A percentile compares a stretch with the other conserved stretches of the same genome.
Evolutionary conservation across 192 early-diverging fungal genomes (phyloP).

Genomic region (Radiomyces spectabilis): DNA sequence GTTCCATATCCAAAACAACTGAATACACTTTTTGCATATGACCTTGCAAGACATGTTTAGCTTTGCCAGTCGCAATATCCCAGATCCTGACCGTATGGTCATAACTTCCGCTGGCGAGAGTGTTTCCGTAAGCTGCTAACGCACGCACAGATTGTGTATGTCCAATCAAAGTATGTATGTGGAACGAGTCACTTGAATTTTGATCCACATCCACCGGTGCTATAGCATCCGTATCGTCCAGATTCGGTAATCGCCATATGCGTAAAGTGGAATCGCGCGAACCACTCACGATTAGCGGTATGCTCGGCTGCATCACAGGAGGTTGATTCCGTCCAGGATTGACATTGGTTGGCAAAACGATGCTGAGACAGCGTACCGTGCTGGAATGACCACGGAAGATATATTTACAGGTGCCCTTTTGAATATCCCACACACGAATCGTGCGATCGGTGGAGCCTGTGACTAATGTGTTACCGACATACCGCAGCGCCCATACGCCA

Average conservation of each 20-base stretch:
- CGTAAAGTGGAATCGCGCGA: conserved; percentile 89
- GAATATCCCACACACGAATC: conserved; percentile 95
- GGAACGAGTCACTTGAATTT: too few species aligned
- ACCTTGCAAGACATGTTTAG: conserved; percentile 65
- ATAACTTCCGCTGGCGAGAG: conserved; percentile 87
- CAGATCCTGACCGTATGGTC: conserved; percentile 89
- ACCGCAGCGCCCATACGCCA: conserved; percentile 96
- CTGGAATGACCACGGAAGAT: conserved; percentile 91
- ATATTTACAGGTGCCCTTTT: conserved; percentile 83
- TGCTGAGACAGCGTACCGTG: conserved; percentile 90
- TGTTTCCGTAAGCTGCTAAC: conserved; percentile 80
- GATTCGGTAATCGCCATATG: conserved; percentile 82
- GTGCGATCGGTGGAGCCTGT: conserved; percentile 95
- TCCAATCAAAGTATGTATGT: conserved; percentile 76
- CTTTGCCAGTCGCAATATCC: conserved; percentile 70
- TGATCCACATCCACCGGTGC: too few species aligned
- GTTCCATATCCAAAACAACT: conserved; percentile 80
- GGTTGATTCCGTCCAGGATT: conserved; percentile 33
- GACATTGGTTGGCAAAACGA: conserved; percentile 66
- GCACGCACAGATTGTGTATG: conserved; percentile 91
- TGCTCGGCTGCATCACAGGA: conserved; percentile 49
- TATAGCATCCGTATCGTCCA: conserved; percentile 12
- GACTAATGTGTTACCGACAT: conserved; percentile 80
- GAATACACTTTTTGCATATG: conserved; percentile 96
- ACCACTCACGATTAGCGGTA: conserved; percentile 90